These are phyloP conservation scores for Durotheca rogersii DNA, from an alignment of 495 filamentous ascomycete genomes.

Conservation along the genomic window DNA sequence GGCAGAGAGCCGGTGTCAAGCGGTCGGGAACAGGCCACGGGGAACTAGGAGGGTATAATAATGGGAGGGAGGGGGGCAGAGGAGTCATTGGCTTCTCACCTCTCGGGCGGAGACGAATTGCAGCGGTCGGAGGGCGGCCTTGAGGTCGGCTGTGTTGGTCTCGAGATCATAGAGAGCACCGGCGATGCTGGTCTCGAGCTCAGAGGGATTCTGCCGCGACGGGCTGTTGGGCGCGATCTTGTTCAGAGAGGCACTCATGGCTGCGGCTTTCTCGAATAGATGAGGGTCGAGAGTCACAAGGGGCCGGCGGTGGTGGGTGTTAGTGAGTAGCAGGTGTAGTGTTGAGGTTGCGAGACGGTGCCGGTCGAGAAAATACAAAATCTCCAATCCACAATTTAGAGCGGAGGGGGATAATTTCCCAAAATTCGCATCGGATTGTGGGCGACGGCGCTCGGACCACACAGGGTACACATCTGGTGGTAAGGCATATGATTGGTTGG, in stretches of 20 bases:
- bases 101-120: constrained; percentile 97
- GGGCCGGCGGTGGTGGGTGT: constrained; percentile 12
- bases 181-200: constrained; percentile 92
- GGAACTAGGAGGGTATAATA: background rate
- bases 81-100: constrained; percentile 66
- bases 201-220: constrained; percentile 87
- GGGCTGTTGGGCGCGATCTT: constrained; percentile 98
- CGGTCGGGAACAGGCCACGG: constrained; percentile 29
- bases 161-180: constrained; percentile 96
- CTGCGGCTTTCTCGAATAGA: constrained; percentile 38
- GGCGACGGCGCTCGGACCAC: constrained; percentile 17
- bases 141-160: constrained; percentile 96
- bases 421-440: constrained; percentile 24
- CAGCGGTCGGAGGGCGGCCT: constrained; percentile 85
- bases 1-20: constrained; percentile 44
- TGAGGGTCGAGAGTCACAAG: constrained; percentile 25
- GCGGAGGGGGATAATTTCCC: constrained; percentile 1
- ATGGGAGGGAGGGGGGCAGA: too few species aligned
- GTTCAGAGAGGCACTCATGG: constrained; percentile 67
- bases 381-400: background rate
- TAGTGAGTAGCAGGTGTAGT: constrained; percentile 17
- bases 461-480: too few species aligned
- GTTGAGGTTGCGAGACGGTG: constrained; percentile 6
- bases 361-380: constrained; percentile 16
- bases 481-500: too few species aligned